Evolutionary conservation across 306 rosid species (phyloP).

Genomic region (Medicago ruthenica): DNA sequence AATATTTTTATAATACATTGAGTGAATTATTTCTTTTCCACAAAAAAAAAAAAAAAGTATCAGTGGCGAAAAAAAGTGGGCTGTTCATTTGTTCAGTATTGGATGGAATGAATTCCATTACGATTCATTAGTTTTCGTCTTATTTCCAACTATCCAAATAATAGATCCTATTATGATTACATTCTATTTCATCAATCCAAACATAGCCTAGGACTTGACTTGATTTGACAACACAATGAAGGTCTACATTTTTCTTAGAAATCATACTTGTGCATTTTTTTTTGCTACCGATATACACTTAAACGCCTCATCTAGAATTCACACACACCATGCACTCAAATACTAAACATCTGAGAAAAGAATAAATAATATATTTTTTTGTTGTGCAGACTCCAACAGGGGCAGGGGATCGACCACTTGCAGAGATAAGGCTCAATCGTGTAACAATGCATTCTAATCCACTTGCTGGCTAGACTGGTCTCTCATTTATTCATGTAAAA

Average conservation of each 20-base stretch:
- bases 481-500: slow-evolving; percentile 16
- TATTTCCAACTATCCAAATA: neutral
- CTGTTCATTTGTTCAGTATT: neutral
- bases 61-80: neutral
- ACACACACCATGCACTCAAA: neutral
- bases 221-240: no score
- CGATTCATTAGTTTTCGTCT: neutral
- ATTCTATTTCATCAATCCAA: slow-evolving; percentile 4
- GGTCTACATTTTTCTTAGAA: no score
- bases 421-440: slow-evolving; percentile 92
- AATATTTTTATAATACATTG: no score
- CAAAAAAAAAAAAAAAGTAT: no score
- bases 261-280: neutral
- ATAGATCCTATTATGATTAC: neutral
- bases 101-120: neutral
- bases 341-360: neutral
- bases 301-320: neutral
- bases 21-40: no score
- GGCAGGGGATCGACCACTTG: slow-evolving; percentile 91
- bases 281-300: neutral
- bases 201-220: no score
- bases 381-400: slow-evolving; percentile 89
- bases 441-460: slow-evolving; percentile 90
- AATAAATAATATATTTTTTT: neutral
- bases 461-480: slow-evolving; percentile 66